These are phyloP conservation scores for Zelopaecilomyces penicillatus DNA, from an alignment of 2,329 filamentous ascomycete genomes.

Conservation along the genomic window DNA sequence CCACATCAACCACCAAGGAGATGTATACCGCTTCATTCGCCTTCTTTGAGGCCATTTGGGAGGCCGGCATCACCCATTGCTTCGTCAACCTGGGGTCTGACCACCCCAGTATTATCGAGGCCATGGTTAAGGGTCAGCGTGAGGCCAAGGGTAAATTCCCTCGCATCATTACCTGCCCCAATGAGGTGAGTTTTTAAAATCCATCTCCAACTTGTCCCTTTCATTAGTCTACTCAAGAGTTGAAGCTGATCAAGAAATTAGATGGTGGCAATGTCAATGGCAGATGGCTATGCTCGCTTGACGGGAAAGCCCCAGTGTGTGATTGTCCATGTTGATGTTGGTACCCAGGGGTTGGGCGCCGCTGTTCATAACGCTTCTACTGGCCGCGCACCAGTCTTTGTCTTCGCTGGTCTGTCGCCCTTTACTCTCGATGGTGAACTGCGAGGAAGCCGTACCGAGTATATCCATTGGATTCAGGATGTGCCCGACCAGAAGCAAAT, in stretches of 20 bases:
- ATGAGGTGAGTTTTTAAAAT: conserved; percentile 49
- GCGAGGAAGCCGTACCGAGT: conserved; percentile 69
- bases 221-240: not conserved
- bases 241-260: conserved; percentile 21
- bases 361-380: conserved; percentile 73
- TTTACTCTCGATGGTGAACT: conserved; percentile 72
- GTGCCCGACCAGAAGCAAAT: conserved; percentile 76
- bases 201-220: not conserved
- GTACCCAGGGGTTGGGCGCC: conserved; percentile 68
- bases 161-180: conserved; percentile 69
- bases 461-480: conserved; percentile 82
- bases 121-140: conserved; percentile 67
- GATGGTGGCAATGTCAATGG: conserved; percentile 83
- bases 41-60: conserved; percentile 76
- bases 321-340: conserved; percentile 74
- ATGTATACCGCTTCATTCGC: conserved; percentile 71
- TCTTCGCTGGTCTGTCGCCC: conserved; percentile 71
- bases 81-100: conserved; percentile 62
- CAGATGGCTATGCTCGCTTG: conserved; percentile 68
- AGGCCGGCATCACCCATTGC: conserved; percentile 53
- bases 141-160: conserved; percentile 59
- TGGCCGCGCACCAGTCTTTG: conserved; percentile 64
- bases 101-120: conserved; percentile 71
- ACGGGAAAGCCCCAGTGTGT: conserved; percentile 68
- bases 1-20: conserved; percentile 17